Percentiles rank a stretch among this genome's conserved stretches.
phyloP scores from a whole-genome alignment of 2,329 filamentous ascomycete genomes.

The Stagonosporopsis cucurbitacearum region DNA sequence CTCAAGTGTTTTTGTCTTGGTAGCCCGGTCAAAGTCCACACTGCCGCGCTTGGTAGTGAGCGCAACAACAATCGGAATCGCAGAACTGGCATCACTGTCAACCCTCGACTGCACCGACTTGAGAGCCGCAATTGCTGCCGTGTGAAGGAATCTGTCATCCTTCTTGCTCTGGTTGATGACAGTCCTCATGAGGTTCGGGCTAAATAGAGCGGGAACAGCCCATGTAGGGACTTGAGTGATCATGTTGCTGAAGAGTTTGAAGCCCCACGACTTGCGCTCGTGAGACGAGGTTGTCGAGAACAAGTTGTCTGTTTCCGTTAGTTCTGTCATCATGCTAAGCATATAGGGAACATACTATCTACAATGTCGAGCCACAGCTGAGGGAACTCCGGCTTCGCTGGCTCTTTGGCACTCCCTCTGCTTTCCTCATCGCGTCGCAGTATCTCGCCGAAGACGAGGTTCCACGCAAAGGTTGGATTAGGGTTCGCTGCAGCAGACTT shows the following conservation, averaged over 20 bases:
- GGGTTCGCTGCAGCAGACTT: slow-evolving; percentile 79
- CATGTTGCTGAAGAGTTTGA: slow-evolving; percentile 83
- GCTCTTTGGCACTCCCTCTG: slow-evolving; percentile 41
- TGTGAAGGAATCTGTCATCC: slow-evolving; percentile 56
- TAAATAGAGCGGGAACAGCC: slow-evolving; percentile 71
- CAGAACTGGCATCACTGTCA: slow-evolving; percentile 62
- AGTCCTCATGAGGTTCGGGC: slow-evolving; percentile 75
- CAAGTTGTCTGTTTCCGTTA: slow-evolving; percentile 69
- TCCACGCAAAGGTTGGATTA: slow-evolving; percentile 88
- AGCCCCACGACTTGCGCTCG: slow-evolving; percentile 90
- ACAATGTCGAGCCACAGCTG: slow-evolving; percentile 88
- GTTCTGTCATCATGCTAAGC: background rate
- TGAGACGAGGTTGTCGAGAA: slow-evolving; percentile 83
- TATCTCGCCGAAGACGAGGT: slow-evolving; percentile 68
- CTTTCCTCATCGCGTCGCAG: slow-evolving; percentile 33
- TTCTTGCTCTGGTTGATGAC: slow-evolving; percentile 47
- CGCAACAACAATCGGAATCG: slow-evolving; percentile 67
- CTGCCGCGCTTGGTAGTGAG: slow-evolving; percentile 74
- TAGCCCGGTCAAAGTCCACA: slow-evolving; percentile 84
- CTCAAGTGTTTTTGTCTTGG: slow-evolving; percentile 84
- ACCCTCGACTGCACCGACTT: slow-evolving; percentile 72
- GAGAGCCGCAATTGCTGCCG: slow-evolving; percentile 77
- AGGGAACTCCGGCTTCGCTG: slow-evolving; percentile 61
- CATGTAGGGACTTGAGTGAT: slow-evolving; percentile 61
- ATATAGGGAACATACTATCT: slow-evolving; percentile 70